Base-by-base conservation (phyloP, 768 basidiomycete genomes). In the Piloderma croceum region DNA sequence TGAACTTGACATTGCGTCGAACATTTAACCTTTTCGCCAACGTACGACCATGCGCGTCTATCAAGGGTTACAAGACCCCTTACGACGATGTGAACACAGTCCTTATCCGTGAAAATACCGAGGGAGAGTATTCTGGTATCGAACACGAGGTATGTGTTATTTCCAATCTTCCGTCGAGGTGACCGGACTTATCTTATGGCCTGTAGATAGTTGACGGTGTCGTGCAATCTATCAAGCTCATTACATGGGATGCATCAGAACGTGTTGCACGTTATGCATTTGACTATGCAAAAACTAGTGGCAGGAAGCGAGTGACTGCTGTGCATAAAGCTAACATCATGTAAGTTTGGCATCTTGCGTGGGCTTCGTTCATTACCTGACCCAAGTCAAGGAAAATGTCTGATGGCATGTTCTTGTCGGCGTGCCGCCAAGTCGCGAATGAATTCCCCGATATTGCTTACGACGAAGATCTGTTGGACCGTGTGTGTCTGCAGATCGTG, bases 261-360 rank as follows among this genome's bases (percentile, higher is more conserved):
- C 90, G 96, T 39, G 96, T 99, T 43, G 96, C 96, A 33, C 83
- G 92, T 34, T 99, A 98, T 59, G 96, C 96, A 5, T 99, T 99
- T 77, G 78, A 96, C 66, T 96, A 97, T 54, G 96, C 96, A n/a
- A 79, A 84, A 51, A 73, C 82, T 41, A 81, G 77, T 55, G 89
- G 88, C 47, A 71, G 96, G 48, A 84, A 83, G 62, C 81, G 88
- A 52, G 96, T 99, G 46, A 98, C 94, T 19, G 96, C 96, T 31
- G 96, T 99, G 20, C 96, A 99, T 74, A 99, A 99, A 70, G 96
- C 96, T 18, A 96, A 94, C 60, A 97, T 99, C 73, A 98, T 98
- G 94, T 92, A 48, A 43, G 85, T 67, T 15, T 18, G 13, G 32
- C 43, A 24, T 38, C 18, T 7, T 23, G 5, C 35, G 29, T 17